These are phyloP conservation scores for Amanita exitialis DNA, from an alignment of 768 basidiomycete genomes.

Conservation along the genomic window DNA sequence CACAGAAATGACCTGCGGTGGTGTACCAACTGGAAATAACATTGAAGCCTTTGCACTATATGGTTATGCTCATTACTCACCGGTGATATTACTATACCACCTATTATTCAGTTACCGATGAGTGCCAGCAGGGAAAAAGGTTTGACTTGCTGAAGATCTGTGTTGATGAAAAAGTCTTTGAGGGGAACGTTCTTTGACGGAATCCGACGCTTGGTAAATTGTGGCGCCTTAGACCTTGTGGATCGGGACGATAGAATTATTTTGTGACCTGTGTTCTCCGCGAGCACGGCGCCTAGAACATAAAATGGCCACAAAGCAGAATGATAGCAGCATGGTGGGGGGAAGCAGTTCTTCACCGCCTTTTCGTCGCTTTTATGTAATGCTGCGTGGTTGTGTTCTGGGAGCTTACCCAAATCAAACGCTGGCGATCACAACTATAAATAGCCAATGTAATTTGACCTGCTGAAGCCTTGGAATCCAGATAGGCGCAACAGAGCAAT, in stretches of 20 bases:
- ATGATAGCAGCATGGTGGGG: neutral
- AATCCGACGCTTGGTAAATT: conserved; percentile 20
- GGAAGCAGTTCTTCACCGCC: neutral
- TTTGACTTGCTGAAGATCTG: conserved; percentile 41
- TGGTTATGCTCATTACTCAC: conserved; percentile 14
- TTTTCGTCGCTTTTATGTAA: no score
- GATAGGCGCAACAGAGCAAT: no score
- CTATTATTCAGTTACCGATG: conserved; percentile 18
- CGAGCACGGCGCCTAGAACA: neutral
- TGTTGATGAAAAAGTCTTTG: conserved; percentile 43
- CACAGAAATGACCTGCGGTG: conserved; percentile 34
- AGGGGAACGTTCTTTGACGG: conserved; percentile 32
- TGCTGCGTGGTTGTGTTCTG: no score
- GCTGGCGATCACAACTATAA: no score
- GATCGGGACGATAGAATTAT: conserved; percentile 20
- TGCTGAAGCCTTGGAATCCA: no score
- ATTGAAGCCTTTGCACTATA: neutral
- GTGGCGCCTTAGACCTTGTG: conserved; percentile 11
- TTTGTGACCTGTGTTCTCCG: conserved; percentile 17
- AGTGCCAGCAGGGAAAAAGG: neutral
- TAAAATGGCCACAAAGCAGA: neutral
- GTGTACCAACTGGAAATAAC: conserved; percentile 34
- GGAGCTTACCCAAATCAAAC: no score
- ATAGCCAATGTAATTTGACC: no score
- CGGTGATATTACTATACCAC: conserved; percentile 44